Conservation (phyloP, 805 yeast genomes). For the Metschnikowia cubensis region DNA sequence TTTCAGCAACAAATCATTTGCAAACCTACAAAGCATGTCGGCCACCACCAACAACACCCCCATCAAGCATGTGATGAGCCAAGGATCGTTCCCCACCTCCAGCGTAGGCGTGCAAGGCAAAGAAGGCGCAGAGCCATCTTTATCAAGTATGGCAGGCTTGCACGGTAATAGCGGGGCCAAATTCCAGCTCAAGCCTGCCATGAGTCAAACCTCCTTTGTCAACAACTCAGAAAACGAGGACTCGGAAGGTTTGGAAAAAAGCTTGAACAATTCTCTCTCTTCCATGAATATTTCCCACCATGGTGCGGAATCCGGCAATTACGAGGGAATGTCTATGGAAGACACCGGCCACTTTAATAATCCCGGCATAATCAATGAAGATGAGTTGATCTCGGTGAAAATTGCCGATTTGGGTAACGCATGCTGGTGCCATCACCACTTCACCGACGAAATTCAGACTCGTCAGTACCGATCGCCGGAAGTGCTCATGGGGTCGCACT, state of each 20-base stretch:
- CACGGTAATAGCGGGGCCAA: not conserved
- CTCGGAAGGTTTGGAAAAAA: constrained; percentile 19
- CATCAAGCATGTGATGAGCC: constrained; percentile 21
- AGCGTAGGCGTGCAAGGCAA: not conserved
- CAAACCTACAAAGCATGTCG: constrained; percentile 32
- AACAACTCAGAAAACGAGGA: constrained; percentile 17
- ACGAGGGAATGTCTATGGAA: constrained; percentile 7
- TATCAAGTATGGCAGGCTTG: constrained; percentile 1
- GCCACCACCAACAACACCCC: constrained; percentile 42
- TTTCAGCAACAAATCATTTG: constrained; percentile 35
- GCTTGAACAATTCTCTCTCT: constrained; percentile 36
- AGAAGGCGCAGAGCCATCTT: not conserved
- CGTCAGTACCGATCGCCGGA: constrained; percentile 67
- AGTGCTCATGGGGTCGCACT: constrained; percentile 49
- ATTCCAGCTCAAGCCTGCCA: constrained; percentile 8
- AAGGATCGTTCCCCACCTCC: constrained; percentile 12
- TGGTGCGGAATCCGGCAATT: constrained; percentile 18
- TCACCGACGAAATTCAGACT: constrained; percentile 66
- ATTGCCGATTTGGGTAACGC: constrained; percentile 72
- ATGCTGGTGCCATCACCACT: constrained; percentile 59
- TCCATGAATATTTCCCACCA: constrained; percentile 38
- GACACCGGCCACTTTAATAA: constrained; percentile 7
- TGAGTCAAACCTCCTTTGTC: constrained; percentile 12
- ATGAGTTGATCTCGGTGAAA: constrained; percentile 51
- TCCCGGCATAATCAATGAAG: constrained; percentile 26